Evolutionary conservation across 768 basidiomycete species (phyloP).

Genomic region (Peribolospora baueri): DNA sequence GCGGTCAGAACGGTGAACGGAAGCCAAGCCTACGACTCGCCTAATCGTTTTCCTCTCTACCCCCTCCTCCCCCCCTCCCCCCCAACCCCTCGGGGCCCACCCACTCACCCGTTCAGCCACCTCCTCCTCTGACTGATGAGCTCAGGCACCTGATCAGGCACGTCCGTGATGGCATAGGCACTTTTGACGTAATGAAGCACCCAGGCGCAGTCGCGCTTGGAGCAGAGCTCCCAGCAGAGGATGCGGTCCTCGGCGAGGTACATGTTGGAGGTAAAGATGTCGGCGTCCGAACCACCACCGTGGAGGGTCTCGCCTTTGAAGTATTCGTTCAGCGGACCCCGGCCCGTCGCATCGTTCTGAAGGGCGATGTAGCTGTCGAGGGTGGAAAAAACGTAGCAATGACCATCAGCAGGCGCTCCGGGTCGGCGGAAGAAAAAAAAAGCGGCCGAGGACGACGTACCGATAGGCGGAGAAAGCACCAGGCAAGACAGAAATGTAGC

Average conservation of each 20-base stretch:
- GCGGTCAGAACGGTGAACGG: no score
- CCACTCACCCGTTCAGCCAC: conserved; percentile 44
- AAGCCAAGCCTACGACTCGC: no score
- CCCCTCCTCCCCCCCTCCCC: no score
- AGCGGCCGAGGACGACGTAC: conserved; percentile 14
- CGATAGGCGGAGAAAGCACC: conserved; percentile 69
- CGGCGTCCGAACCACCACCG: conserved; percentile 15
- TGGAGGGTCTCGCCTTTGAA: conserved; percentile 87
- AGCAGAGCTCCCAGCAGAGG: conserved; percentile 89
- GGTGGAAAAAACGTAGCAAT: not conserved
- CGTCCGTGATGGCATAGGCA: conserved; percentile 75
- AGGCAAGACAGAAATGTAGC: conserved; percentile 71
- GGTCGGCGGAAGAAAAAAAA: not conserved
- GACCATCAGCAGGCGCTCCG: not conserved
- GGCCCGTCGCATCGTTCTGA: conserved; percentile 56
- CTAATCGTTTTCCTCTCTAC: no score
- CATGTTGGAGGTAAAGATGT: conserved; percentile 91
- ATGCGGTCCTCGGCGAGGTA: conserved; percentile 70
- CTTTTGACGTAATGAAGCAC: conserved; percentile 88
- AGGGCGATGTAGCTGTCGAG: conserved; percentile 40
- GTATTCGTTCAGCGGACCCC: conserved; percentile 82
- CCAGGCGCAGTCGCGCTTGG: conserved; percentile 78
- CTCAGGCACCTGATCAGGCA: conserved; percentile 73
- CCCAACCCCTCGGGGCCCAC: no score
- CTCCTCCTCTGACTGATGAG: conserved; percentile 81